Evolutionary conservation across 2,329 filamentous ascomycete genomes (phyloP), one percentile per base, ranked within the genome.

Genomic region (Pseudogymnoascus sp.): DNA sequence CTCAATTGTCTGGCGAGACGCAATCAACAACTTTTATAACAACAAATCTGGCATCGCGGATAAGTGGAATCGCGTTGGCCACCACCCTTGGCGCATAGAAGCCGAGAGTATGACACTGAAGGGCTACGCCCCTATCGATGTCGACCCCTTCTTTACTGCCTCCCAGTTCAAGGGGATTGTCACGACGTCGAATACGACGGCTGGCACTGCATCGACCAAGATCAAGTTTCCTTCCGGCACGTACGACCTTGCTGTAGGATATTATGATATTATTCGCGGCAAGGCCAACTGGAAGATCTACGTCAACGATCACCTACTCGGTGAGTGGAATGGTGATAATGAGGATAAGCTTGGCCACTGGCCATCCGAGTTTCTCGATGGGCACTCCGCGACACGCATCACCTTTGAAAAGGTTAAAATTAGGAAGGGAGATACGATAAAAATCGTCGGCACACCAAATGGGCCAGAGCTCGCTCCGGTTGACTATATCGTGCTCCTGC

Each of bases 1-100:
- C 71, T 78, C 85, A 0, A 77, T 90, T 15, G 82, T 89, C 14
- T 90, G 87, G 87, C 78, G 87, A 12, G 87, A 89, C 67, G 78
- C 83, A 0, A 82, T 90, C 72, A 82, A 75, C 67, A 75, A 82
- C 61, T 89, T 86, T 73, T 89, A 87, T 72, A 67, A 76, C 68
- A 85, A 82, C 68, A 71, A 83, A 37, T 85, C 84, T 0, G 75
- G 78, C 2, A 87, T 90, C 43, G 69, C 80, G 0, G 87, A 90
- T 65, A 74, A 78, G 18, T 66, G 66, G 0, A 75, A 75, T 1
- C 79, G 86, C 8, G 85, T 89, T 0, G 78, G 80, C 1, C 75
- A 83, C 62, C 81, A 90, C 70, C 79, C 80, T 0, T 85, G 81
- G 71, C 80, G 87, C n/a, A 80, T 90, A 50, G 86, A 89, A 74